Conservation (phyloP, 352 stramenopile genomes). For the Globisporangium alternatum region DNA sequence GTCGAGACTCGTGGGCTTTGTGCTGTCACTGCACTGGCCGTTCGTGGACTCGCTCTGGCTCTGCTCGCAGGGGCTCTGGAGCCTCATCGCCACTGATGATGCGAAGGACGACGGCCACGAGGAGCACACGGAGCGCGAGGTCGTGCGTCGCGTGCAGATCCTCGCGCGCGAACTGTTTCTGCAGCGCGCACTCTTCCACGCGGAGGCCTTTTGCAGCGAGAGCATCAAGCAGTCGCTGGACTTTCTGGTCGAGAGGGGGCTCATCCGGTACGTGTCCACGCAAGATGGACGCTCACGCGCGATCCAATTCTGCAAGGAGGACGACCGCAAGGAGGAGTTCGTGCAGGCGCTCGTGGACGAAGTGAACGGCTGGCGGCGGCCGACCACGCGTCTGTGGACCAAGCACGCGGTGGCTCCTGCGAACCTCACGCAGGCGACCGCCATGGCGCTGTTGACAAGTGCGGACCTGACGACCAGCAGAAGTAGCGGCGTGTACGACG, state of each 20-base stretch:
- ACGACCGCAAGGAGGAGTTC: constrained; percentile 6
- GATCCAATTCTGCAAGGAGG: constrained; percentile 21
- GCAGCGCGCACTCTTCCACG: constrained; percentile 39
- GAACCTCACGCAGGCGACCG: constrained; percentile 9
- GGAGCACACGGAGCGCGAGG: constrained; percentile 36
- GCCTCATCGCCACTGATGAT: constrained; percentile 20
- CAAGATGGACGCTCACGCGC: constrained; percentile 28
- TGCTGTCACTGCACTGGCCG: constrained; percentile 67
- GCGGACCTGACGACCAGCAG: neutral
- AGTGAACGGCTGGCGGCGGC: constrained; percentile 45
- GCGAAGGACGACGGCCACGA: neutral
- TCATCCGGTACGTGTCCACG: constrained; percentile 35
- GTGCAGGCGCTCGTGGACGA: constrained; percentile 36
- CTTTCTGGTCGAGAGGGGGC: constrained; percentile 45
- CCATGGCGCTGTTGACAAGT: constrained; percentile 7
- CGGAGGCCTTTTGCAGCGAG: constrained; percentile 71
- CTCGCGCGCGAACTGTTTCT: constrained; percentile 53
- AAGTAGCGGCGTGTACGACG: constrained; percentile 23
- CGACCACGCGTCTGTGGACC: constrained; percentile 43
- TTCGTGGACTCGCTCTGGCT: constrained; percentile 79
- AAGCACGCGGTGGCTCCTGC: neutral
- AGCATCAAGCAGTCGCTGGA: constrained; percentile 74
- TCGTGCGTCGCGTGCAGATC: constrained; percentile 52
- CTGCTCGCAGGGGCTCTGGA: constrained; percentile 45
- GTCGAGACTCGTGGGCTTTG: constrained; percentile 50